These are phyloP conservation scores for Phylloporus sp. DNA, from an alignment of 768 basidiomycete species.

Conservation along the genomic window DNA sequence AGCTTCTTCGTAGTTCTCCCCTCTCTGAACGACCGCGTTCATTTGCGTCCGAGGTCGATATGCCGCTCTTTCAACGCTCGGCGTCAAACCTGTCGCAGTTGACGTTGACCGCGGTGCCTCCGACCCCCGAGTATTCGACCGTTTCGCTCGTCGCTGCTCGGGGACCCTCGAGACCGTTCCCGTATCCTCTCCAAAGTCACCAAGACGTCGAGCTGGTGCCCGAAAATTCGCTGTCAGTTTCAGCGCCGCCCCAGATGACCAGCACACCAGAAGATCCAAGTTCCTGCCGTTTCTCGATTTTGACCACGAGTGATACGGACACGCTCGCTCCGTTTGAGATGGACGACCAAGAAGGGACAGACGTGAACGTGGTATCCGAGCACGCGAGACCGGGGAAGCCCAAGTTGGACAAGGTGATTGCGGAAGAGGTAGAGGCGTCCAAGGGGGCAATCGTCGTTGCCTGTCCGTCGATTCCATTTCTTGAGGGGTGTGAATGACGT, in stretches of 20 bases:
- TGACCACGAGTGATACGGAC: not conserved
- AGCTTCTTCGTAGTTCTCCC: slow-evolving; percentile 17
- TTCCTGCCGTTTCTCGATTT: not conserved
- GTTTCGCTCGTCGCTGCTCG: slow-evolving; percentile 1
- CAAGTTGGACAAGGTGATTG: slow-evolving; percentile 53
- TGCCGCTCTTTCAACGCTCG: slow-evolving; percentile 6
- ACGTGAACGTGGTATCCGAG: slow-evolving; percentile 57
- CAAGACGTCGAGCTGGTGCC: slow-evolving; percentile 7
- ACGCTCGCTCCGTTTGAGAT: slow-evolving; percentile 38
- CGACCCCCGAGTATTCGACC: slow-evolving; percentile 1
- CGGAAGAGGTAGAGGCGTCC: slow-evolving; percentile 57
- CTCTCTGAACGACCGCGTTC: slow-evolving; percentile 15
- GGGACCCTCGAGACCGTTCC: not conserved
- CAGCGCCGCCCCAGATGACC: not conserved
- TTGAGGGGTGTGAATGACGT: not conserved
- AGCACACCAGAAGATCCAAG: not conserved
- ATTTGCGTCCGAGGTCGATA: slow-evolving; percentile 12
- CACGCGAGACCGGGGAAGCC: slow-evolving; percentile 63
- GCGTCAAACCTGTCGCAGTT: slow-evolving; percentile 4
- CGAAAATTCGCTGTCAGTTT: not conserved
- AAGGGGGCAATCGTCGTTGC: slow-evolving; percentile 59
- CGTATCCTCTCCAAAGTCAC: not conserved
- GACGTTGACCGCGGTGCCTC: not conserved
- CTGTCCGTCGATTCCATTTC: slow-evolving; percentile 43
- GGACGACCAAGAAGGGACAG: slow-evolving; percentile 53